Evolutionary conservation across 768 basidiomycete genomes (phyloP).

Genomic region (Gelatoporia subvermispora): DNA sequence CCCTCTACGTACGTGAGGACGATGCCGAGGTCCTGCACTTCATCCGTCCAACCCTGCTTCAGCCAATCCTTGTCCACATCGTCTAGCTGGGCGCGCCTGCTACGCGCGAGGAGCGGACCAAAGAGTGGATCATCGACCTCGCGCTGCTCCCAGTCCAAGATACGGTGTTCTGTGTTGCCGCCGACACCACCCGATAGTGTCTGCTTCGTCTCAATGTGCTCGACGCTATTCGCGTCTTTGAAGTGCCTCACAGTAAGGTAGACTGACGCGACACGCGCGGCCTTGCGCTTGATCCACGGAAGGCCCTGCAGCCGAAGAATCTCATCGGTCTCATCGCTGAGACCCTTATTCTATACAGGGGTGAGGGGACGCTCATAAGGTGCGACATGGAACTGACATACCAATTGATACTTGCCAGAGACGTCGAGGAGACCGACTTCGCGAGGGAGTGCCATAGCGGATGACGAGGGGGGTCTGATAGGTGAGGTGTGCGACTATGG

Average conservation of each 20-base stretch:
- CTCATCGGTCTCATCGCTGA: slow-evolving; percentile 57
- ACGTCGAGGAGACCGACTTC: slow-evolving; percentile 56
- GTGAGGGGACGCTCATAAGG: too few relatives aligned
- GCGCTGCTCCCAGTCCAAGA: slow-evolving; percentile 51
- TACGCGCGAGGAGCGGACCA: slow-evolving; percentile 46
- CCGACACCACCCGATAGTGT: slow-evolving; percentile 40
- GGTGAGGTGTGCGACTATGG: neutral
- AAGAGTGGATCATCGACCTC: slow-evolving; percentile 56
- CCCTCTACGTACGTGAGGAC: slow-evolving; percentile 42
- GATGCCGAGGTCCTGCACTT: slow-evolving; percentile 28
- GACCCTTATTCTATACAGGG: slow-evolving; percentile 54
- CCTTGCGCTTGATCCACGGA: slow-evolving; percentile 62
- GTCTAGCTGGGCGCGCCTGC: slow-evolving; percentile 24
- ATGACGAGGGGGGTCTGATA: neutral
- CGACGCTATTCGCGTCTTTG: neutral
- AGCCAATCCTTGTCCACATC: slow-evolving; percentile 32
- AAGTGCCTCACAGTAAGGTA: slow-evolving; percentile 54
- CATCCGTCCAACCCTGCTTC: slow-evolving; percentile 37
- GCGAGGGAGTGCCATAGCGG: slow-evolving; percentile 60
- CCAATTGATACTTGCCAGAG: slow-evolving; percentile 60
- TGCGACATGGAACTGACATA: slow-evolving; percentile 24
- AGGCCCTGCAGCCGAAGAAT: slow-evolving; percentile 71
- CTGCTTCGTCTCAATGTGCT: slow-evolving; percentile 8
- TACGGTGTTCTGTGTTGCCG: slow-evolving; percentile 51
- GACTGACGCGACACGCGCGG: slow-evolving; percentile 51